phyloP scores from a whole-genome alignment of 805 yeast species.

The Candida sphagnicola region DNA sequence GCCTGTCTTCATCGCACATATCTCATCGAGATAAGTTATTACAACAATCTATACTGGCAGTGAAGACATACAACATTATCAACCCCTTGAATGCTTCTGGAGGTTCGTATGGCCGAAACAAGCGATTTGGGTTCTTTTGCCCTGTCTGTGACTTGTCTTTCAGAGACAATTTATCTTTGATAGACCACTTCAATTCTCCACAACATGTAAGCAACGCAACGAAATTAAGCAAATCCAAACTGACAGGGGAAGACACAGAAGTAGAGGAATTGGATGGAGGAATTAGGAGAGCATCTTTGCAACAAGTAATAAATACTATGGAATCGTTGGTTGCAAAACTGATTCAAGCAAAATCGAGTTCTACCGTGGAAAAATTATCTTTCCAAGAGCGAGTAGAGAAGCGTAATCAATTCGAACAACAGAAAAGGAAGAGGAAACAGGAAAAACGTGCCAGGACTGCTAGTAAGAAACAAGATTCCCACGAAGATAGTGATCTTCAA shows the following conservation, averaged over 20 bases:
- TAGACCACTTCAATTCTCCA: constrained; percentile 80
- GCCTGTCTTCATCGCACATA: constrained; percentile 17
- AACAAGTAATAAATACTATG: constrained; percentile 29
- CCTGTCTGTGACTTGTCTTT: constrained; percentile 74
- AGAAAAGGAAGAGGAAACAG: constrained; percentile 23
- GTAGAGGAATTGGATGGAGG: constrained; percentile 28
- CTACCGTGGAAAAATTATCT: constrained; percentile 19
- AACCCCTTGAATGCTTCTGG: constrained; percentile 15
- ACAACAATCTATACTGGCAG: constrained; percentile 27
- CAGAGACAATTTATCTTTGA: constrained; percentile 75
- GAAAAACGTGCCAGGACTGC: constrained; percentile 18
- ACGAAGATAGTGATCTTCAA: constrained; percentile 21
- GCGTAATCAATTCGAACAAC: constrained; percentile 35
- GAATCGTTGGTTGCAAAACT: constrained; percentile 23
- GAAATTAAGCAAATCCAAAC: constrained; percentile 7
- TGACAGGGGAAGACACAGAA: constrained; percentile 2
- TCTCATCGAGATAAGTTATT: constrained; percentile 30
- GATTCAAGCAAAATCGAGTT: constrained; percentile 7
- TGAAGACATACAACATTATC: constrained; percentile 31
- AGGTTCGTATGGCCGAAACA: constrained; percentile 33
- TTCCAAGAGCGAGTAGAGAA: constrained; percentile 38
- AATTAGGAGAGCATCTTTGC: constrained; percentile 28
- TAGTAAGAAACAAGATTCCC: constrained; percentile 7
- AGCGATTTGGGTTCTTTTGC: constrained; percentile 82
- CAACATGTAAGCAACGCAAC: constrained; percentile 49